Evolutionary conservation across 805 yeast species (phyloP).

Genomic region (Ogataea thermomethanolica): DNA sequence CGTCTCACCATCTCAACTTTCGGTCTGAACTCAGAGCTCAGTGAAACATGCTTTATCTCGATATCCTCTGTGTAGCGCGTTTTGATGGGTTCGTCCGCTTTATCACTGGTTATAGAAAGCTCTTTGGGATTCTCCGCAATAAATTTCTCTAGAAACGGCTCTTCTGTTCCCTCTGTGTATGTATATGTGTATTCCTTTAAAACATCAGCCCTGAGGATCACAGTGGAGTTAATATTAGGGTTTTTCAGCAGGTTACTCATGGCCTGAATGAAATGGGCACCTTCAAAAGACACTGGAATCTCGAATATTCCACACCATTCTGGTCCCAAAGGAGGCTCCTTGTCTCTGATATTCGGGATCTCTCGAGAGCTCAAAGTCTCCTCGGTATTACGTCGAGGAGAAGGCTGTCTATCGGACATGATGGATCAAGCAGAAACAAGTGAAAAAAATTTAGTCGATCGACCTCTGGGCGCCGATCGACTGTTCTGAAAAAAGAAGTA

Average conservation of each 20-base stretch:
- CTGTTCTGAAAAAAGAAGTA: conserved; percentile 7
- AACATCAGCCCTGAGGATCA: conserved; percentile 84
- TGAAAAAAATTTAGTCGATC: conserved; percentile 10
- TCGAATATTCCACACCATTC: conserved; percentile 63
- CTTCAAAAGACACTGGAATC: conserved; percentile 44
- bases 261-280: conserved; percentile 64
- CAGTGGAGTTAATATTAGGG: conserved; percentile 90
- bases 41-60: conserved; percentile 36
- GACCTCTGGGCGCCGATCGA: conserved; percentile 9
- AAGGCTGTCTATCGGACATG: conserved; percentile 4
- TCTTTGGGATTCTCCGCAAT: conserved; percentile 34
- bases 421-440: not conserved
- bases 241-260: conserved; percentile 75
- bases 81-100: conserved; percentile 21
- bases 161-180: conserved; percentile 29
- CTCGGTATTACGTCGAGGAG: conserved; percentile 17
- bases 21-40: conserved; percentile 30
- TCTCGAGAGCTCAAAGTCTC: conserved; percentile 28
- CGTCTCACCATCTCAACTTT: conserved; percentile 66
- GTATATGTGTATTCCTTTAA: conserved; percentile 48
- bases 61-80: conserved; percentile 39
- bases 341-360: conserved; percentile 37
- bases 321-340: conserved; percentile 48
- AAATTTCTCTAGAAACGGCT: conserved; percentile 24
- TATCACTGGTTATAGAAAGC: conserved; percentile 23